Conservation (phyloP, 345 rosid genomes). For the Brassica juncea region DNA sequence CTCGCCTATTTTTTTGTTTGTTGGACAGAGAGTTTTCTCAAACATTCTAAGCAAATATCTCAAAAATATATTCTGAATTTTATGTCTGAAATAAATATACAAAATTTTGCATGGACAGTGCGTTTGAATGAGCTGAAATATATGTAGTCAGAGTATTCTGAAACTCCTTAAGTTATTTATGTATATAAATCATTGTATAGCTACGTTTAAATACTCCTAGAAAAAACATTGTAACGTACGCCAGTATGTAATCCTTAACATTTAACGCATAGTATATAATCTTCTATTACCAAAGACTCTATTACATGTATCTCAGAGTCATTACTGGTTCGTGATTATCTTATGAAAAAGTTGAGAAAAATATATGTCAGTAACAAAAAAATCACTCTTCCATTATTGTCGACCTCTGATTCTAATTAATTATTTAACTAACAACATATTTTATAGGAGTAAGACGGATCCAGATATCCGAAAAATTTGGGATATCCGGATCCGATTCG, state of each 20-base stretch:
- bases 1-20: not conserved
- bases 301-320: not conserved
- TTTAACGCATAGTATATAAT: not conserved
- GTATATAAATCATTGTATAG: not conserved
- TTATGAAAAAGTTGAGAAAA: constrained; percentile 10
- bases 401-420: constrained; percentile 22
- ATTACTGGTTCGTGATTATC: not conserved
- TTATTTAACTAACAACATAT: constrained; percentile 15
- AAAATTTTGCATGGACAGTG: not conserved
- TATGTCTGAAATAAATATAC: not conserved
- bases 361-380: not conserved
- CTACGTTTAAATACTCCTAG: not conserved
- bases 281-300: not conserved
- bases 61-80: not conserved
- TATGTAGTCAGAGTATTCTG: not conserved
- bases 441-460: not conserved
- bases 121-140: not conserved
- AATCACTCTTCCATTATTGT: constrained; percentile 24
- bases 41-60: constrained; percentile 1
- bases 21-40: not conserved
- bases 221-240: too few relatives aligned
- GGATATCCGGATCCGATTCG: too few relatives aligned
- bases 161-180: not conserved
- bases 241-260: too few relatives aligned
- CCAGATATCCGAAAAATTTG: too few relatives aligned